These are phyloP conservation scores for Magnolia kwangsiensis DNA, from an alignment of 164 flowering plant species.

Conservation along the genomic window DNA sequence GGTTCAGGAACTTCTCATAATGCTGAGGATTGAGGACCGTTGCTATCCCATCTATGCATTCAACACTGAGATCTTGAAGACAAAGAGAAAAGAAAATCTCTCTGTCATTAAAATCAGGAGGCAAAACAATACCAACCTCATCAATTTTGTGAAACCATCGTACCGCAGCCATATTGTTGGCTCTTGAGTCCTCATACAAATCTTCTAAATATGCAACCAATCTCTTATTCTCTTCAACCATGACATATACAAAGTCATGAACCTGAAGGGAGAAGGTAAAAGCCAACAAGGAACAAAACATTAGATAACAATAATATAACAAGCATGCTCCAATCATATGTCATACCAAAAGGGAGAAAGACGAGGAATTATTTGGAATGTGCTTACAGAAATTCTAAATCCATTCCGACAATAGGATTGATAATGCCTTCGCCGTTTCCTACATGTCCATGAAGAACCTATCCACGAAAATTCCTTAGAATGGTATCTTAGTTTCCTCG, in stretches of 20 bases:
- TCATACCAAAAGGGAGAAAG: neutral
- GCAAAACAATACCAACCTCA: slow-evolving; percentile 83
- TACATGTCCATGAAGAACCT: slow-evolving; percentile 63
- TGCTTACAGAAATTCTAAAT: slow-evolving; percentile 64
- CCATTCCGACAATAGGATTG: slow-evolving; percentile 68
- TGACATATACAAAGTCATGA: slow-evolving; percentile 69
- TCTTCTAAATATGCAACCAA: slow-evolving; percentile 87
- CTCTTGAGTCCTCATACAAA: slow-evolving; percentile 75
- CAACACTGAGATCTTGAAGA: slow-evolving; percentile 91
- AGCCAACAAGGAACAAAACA: neutral
- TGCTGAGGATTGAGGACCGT: slow-evolving; percentile 76
- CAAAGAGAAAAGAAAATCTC: slow-evolving; percentile 96
- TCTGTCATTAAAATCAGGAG: slow-evolving; percentile 69
- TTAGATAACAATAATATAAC: neutral
- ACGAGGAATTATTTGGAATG: neutral
- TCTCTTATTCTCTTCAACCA: slow-evolving; percentile 71
- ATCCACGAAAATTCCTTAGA: slow-evolving; percentile 53
- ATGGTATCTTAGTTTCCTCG: slow-evolving; percentile 21
- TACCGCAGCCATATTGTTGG: slow-evolving; percentile 82
- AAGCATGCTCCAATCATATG: neutral
- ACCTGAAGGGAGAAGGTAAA: slow-evolving; percentile 37
- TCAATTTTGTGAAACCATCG: slow-evolving; percentile 97
- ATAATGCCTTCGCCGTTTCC: slow-evolving; percentile 63
- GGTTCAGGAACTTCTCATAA: slow-evolving; percentile 48
- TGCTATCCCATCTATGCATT: slow-evolving; percentile 93